Conservation (phyloP, 768 basidiomycete species). For the Termitomyces sp. region DNA sequence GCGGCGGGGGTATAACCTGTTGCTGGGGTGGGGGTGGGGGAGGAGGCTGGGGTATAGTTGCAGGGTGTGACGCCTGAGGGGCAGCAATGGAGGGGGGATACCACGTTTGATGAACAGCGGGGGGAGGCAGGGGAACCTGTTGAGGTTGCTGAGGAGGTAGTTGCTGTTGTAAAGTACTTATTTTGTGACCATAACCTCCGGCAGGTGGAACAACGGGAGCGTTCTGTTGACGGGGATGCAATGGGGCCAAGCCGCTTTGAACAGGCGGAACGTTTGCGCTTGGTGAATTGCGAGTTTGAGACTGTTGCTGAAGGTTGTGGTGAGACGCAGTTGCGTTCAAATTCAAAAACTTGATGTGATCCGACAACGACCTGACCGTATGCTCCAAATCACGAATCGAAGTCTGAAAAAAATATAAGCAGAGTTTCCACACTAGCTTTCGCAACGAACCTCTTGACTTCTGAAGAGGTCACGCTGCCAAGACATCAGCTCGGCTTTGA, state of each 20-base stretch:
- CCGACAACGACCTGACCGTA: slow-evolving; percentile 67
- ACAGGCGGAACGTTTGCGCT: slow-evolving; percentile 34
- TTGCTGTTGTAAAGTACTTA: slow-evolving; percentile 33
- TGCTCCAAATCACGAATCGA: slow-evolving; percentile 81
- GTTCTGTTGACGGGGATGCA: slow-evolving; percentile 42
- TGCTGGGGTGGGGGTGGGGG: slow-evolving; percentile 37
- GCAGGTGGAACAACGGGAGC: slow-evolving; percentile 33
- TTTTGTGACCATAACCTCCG: slow-evolving; percentile 35
- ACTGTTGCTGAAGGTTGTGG: slow-evolving; percentile 37
- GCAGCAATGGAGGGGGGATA: slow-evolving; percentile 66
- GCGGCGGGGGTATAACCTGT: slow-evolving; percentile 40
- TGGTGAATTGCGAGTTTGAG: slow-evolving; percentile 37
- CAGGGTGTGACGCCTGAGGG: slow-evolving; percentile 79
- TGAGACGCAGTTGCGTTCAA: slow-evolving; percentile 46
- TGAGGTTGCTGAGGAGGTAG: slow-evolving; percentile 33
- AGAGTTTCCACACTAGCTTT: slow-evolving; percentile 6
- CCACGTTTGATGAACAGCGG: slow-evolving; percentile 52
- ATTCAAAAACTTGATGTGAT: slow-evolving; percentile 79
- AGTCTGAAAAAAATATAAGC: slow-evolving; percentile 36
- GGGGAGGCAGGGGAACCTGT: slow-evolving; percentile 23
- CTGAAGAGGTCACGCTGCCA: slow-evolving; percentile 82
- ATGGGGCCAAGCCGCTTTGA: slow-evolving; percentile 31
- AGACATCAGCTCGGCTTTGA: slow-evolving; percentile 75
- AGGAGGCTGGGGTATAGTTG: slow-evolving; percentile 59
- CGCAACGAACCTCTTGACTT: slow-evolving; percentile 62